Evolutionary conservation across 2,329 filamentous ascomycete species (phyloP), one percentile per base, ranked within the genome.

Genomic region (Colletotrichum orchidophilum): DNA sequence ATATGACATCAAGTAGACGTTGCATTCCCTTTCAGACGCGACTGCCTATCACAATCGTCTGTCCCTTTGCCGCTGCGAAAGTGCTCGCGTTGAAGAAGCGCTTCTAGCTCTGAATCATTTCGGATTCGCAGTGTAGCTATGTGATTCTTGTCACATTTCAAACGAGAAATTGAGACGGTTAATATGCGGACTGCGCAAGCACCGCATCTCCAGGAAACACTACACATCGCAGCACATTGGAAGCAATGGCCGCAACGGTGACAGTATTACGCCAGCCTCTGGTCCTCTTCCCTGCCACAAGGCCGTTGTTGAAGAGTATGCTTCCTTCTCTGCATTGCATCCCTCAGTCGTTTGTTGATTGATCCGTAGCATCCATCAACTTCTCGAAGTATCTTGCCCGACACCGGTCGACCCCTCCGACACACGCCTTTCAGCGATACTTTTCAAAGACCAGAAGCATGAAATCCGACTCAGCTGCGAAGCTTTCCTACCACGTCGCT

Each of bases 401-500:
- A 39, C 62, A 31, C 27, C 58, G 57, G 60, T 18, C 53, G 50
- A 53, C 58, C 70, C 59, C 46, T 59, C 59, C 29, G 54, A 27
- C 59, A 13, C 59, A 49, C 27, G 26, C 49, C 13, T 35, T 53
- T 35, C 42, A 53, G 46, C 69, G 53, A 24, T 54, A 11, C 39
- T 29, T 71, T 18, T 60, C 69, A 15, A 60, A 64, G 21, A 68
- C 69, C 13, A 68, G 64, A 59, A 71, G 18, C 26, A 62, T 72
- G 70, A 52, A 39, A 42, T 70, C 60, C 54, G 61, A 54, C 18
- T 55, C 60, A 15, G 24, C 55, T 33, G 9, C 50, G 29, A 72
- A 71, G 24, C 89, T 94, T 77, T 88, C 88, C 63, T 95, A 94
- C 80, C 87, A 92, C 74, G 87, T 94, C 70, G 91, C 93, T 33